Base-by-base conservation (phyloP, 2,329 filamentous ascomycete species). In the Botrytis cinerea region DNA sequence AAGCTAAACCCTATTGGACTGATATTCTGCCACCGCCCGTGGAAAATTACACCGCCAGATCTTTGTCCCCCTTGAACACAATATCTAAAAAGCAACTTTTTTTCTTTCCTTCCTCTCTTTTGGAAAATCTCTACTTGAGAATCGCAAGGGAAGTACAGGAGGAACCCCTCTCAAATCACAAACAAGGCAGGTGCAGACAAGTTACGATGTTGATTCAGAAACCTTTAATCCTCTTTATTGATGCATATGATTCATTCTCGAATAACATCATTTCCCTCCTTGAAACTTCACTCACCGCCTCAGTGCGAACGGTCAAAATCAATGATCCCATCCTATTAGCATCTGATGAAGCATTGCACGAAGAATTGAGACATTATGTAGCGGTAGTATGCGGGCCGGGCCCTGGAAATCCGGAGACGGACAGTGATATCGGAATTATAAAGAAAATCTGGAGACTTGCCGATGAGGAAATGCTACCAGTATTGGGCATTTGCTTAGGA, bases 231-330 rank as follows among this genome's bases (percentile, higher is more conserved):
- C 89, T 98, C 76, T 97, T 97, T 83, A 87, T 99, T 77, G 96
- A 98, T 82, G 95, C 95, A 75, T 97, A 97, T 83, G 96, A 99
- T 84, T 98, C 95, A 60, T 99, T 98, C 83, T 93, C 94, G 72
- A 95, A 97, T 84, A 98, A 98, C 84, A 96, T 98, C 79, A 90
- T 97, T 71, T 91, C 93, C 9, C 88, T 97, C 48, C 86, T 98
- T 64, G 88, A 92, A 78, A 89, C 91, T 6, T 86, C 89, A 5
- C 86, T 97, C 14, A 84, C 87, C 74, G 92, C 88, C 32, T 85
- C 90, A 25, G 91, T 97, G 48, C 88, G 88, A 63, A 88, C 92
- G 61, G 85, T 97, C 74, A 89, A 88, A 75, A 94, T 97, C 78
- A 93, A 93, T 78, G 85, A 85, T n/a, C 81, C 85, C 4, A 84